These are phyloP conservation scores for Penicillium rolfsii DNA, from an alignment of 2,329 filamentous ascomycete species.

Conservation along the genomic window DNA sequence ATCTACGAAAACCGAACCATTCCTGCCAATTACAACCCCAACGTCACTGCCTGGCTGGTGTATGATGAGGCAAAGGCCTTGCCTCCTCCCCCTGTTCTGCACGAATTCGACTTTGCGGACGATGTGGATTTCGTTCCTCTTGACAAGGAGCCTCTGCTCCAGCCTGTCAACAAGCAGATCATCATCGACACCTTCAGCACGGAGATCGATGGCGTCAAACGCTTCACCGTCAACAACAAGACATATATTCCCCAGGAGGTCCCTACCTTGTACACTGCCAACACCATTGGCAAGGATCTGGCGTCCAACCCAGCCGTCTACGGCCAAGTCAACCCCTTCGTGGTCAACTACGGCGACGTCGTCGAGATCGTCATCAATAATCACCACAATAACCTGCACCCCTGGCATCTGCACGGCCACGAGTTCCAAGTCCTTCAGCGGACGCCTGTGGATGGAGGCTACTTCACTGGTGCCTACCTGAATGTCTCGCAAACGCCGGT, in stretches of 20 bases:
- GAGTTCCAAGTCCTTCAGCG: slow-evolving; percentile 53
- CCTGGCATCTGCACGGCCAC: slow-evolving; percentile 58
- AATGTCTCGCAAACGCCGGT: slow-evolving; percentile 35
- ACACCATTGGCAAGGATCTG: slow-evolving; percentile 59
- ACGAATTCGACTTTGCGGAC: slow-evolving; percentile 70
- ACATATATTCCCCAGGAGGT: slow-evolving; percentile 76
- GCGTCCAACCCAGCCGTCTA: slow-evolving; percentile 65
- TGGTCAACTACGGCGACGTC: slow-evolving; percentile 64
- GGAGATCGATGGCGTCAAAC: slow-evolving; percentile 65
- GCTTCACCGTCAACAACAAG: slow-evolving; percentile 73
- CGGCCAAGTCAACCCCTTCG: slow-evolving; percentile 68
- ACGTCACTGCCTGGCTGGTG: slow-evolving; percentile 54
- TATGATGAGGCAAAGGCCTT: slow-evolving; percentile 55
- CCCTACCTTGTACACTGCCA: slow-evolving; percentile 75
- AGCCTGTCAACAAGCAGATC: slow-evolving; percentile 37
- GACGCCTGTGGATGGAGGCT: slow-evolving; percentile 29
- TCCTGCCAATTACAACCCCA: slow-evolving; percentile 66
- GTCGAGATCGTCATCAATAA: slow-evolving; percentile 46
- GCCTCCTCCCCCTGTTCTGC: slow-evolving; percentile 56
- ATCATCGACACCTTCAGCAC: slow-evolving; percentile 60
- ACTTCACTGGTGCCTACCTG: slow-evolving; percentile 29
- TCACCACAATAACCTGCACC: slow-evolving; percentile 44
- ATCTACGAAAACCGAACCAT: slow-evolving; percentile 46
- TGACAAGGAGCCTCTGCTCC: slow-evolving; percentile 31
- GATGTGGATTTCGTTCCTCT: slow-evolving; percentile 52